These are phyloP conservation scores for Ophiostoma himal-ulmi DNA, from an alignment of 2,329 filamentous ascomycete genomes.

Conservation along the genomic window DNA sequence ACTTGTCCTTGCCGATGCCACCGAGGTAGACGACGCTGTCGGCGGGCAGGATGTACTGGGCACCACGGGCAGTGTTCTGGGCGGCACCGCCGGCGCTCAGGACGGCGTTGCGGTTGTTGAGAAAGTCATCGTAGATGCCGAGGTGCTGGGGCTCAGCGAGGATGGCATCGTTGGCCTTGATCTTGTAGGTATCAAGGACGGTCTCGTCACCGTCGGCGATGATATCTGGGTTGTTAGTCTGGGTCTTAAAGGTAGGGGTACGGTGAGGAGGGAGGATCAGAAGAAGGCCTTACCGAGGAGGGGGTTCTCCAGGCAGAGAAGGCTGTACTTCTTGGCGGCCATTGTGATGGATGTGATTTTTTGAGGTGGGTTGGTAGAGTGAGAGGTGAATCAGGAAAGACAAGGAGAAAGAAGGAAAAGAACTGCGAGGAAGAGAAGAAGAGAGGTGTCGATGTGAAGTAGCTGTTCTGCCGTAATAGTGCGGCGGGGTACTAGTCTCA, in stretches of 20 bases:
- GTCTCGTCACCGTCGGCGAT: constrained; percentile 77
- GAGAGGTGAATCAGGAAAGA: background rate
- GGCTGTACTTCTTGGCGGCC: constrained; percentile 68
- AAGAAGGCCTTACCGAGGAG: constrained; percentile 62
- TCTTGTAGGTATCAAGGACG: constrained; percentile 82
- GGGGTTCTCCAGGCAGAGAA: constrained; percentile 95
- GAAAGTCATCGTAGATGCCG: constrained; percentile 84
- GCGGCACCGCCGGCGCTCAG: constrained; percentile 93
- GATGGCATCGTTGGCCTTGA: constrained; percentile 97
- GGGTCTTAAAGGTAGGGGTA: background rate
- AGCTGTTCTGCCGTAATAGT: background rate
- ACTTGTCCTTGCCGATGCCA: constrained; percentile 92
- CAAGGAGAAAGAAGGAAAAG: background rate
- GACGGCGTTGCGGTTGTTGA: constrained; percentile 87
- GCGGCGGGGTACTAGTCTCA: constrained; percentile 8
- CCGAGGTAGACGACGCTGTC: constrained; percentile 92
- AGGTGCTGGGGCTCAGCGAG: constrained; percentile 89
- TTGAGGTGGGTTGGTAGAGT: background rate
- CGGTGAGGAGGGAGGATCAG: background rate
- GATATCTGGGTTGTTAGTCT: constrained; percentile 58
- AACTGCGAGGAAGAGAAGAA: background rate
- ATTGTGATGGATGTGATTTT: constrained; percentile 43
- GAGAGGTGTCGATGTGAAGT: background rate
- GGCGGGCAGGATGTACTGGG: constrained; percentile 86
- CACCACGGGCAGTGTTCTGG: constrained; percentile 94